Conservation (phyloP, 148 eudicot species). For the Chenopodium quinoa region DNA sequence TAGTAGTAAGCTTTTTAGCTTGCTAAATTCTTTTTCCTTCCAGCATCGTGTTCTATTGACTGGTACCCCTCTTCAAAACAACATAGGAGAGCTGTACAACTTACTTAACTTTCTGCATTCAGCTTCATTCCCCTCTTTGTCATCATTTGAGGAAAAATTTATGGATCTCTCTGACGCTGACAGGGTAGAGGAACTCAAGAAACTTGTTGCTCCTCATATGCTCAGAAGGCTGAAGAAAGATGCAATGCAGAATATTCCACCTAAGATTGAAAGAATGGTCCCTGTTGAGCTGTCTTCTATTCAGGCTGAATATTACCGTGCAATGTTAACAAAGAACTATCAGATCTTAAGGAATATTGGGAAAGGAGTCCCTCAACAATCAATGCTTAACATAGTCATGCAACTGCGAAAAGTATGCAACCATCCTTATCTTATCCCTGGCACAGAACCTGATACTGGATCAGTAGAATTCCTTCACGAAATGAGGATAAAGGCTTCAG, state of each 20-base stretch:
- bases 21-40: slow-evolving; percentile 83
- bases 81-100: slow-evolving; percentile 89
- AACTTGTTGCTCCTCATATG: slow-evolving; percentile 98
- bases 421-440: slow-evolving; percentile 97
- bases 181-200: slow-evolving; percentile 93
- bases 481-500: slow-evolving; percentile 98
- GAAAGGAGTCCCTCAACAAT: slow-evolving; percentile 88
- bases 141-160: slow-evolving; percentile 92
- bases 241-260: slow-evolving; percentile 97
- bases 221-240: slow-evolving; percentile 95
- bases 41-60: slow-evolving; percentile 94
- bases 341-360: slow-evolving; percentile 87
- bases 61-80: slow-evolving; percentile 98
- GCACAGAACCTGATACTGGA: slow-evolving; percentile 96
- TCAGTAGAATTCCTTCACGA: slow-evolving; percentile 95
- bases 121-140: slow-evolving; percentile 77
- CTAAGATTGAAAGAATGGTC: slow-evolving; percentile 93
- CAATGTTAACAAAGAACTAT: slow-evolving; percentile 96
- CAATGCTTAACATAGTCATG: slow-evolving; percentile 98
- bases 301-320: slow-evolving; percentile 97
- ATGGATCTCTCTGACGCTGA: slow-evolving; percentile 81
- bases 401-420: slow-evolving; percentile 95
- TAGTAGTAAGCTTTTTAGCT: slow-evolving; percentile 79
- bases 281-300: slow-evolving; percentile 95
- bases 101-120: slow-evolving; percentile 93